phyloP scores from a whole-genome alignment of 768 basidiomycete genomes.

The Lactarius tabidus region DNA sequence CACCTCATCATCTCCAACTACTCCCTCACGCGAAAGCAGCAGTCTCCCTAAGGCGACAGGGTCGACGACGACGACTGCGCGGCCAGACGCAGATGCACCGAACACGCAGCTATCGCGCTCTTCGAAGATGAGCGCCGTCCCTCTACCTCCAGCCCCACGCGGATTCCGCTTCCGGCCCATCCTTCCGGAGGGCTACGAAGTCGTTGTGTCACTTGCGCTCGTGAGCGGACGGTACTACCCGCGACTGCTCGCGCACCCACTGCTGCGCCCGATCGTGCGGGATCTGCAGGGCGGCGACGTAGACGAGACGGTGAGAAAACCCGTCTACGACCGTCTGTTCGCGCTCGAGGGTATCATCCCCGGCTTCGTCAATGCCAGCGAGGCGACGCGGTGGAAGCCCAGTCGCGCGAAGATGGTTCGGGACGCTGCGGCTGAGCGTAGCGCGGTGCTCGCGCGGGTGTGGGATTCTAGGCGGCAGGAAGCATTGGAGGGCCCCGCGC shows the following conservation, averaged over 20 bases:
- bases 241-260: conserved; percentile 59
- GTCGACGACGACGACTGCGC: conserved; percentile 25
- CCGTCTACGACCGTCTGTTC: conserved; percentile 53
- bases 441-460: conserved; percentile 39
- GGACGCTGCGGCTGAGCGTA: conserved; percentile 54
- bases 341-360: conserved; percentile 67
- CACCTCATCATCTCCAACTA: conserved; percentile 26
- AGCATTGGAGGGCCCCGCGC: conserved; percentile 22
- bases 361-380: conserved; percentile 65
- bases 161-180: conserved; percentile 72
- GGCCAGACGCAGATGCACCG: conserved; percentile 25
- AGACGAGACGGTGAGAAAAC: conserved; percentile 30
- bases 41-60: not conserved
- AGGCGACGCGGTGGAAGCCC: conserved; percentile 56
- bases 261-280: conserved; percentile 43
- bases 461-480: conserved; percentile 35
- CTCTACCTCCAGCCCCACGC: conserved; percentile 59
- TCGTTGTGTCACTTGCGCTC: conserved; percentile 61
- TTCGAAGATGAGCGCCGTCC: conserved; percentile 32
- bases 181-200: conserved; percentile 56
- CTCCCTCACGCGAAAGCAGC: not conserved
- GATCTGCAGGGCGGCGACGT: conserved; percentile 34
- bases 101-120: conserved; percentile 37
- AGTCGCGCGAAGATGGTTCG: conserved; percentile 53
- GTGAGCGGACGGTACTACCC: conserved; percentile 84